These are phyloP conservation scores for Globisporangium echinulatum DNA, from an alignment of 352 stramenopile species.

Conservation along the genomic window DNA sequence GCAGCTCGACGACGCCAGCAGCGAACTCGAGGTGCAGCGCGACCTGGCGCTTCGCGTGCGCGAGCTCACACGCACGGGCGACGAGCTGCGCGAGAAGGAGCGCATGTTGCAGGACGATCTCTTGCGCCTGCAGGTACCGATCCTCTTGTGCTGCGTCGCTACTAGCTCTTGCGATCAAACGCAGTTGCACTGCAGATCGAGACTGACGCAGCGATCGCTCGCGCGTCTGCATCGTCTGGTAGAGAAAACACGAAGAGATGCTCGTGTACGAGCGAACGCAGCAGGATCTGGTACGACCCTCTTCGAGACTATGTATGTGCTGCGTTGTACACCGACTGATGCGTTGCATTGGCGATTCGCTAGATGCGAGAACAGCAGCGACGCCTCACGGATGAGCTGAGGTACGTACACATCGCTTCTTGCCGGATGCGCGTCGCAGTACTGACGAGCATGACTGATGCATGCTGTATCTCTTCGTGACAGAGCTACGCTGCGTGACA, in stretches of 20 bases:
- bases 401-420: slow-evolving; percentile 15
- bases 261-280: slow-evolving; percentile 30
- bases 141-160: neutral
- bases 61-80: slow-evolving; percentile 27
- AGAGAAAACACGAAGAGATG: slow-evolving; percentile 48
- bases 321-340: neutral
- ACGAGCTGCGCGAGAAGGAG: slow-evolving; percentile 23
- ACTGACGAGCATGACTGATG: neutral
- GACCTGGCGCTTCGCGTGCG: slow-evolving; percentile 34
- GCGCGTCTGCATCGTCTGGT: neutral
- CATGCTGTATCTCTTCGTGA: neutral
- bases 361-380: slow-evolving; percentile 45
- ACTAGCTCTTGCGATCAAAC: too few species aligned
- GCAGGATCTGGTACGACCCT: slow-evolving; percentile 29
- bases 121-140: slow-evolving; percentile 25
- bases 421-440: neutral
- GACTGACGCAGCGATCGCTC: neutral
- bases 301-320: neutral
- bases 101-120: slow-evolving; percentile 26
- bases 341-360: too few species aligned
- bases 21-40: slow-evolving; percentile 16
- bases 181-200: neutral
- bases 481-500: slow-evolving; percentile 37
- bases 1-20: slow-evolving; percentile 17
- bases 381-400: slow-evolving; percentile 47